Evolutionary conservation across 805 yeast genomes (phyloP).

Genomic region (Ascoidea asiatica): DNA sequence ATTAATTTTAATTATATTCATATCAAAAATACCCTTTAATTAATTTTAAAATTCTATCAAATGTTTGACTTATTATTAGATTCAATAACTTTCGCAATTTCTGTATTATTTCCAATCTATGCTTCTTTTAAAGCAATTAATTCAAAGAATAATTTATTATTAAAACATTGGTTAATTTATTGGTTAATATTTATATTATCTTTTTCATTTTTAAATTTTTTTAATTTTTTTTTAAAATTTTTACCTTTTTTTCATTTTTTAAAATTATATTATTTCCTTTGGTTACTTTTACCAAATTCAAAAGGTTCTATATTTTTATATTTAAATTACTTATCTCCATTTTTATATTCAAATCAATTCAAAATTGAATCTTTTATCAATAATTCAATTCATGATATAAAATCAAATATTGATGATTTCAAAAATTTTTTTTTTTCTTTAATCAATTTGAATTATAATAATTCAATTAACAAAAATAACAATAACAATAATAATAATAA

Average conservation of each 20-base stretch:
- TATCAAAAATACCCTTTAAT: too few relatives aligned
- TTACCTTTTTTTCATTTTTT: conserved; percentile 44
- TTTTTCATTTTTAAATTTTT: conserved; percentile 20
- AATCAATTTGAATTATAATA: conserved; percentile 6
- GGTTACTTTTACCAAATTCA: conserved; percentile 46
- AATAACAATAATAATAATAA: neutral
- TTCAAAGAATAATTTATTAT: conserved; percentile 21
- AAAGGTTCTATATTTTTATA: conserved; percentile 31
- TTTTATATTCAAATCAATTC: conserved; percentile 21
- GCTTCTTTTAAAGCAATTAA: conserved; percentile 49
- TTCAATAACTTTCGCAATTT: conserved; percentile 18
- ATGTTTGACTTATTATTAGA: too few relatives aligned
- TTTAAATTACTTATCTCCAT: conserved; percentile 23
- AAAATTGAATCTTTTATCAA: conserved; percentile 17
- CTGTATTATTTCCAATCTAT: conserved; percentile 42
- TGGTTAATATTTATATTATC: conserved; percentile 47
- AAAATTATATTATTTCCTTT: conserved; percentile 33
- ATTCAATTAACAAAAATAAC: neutral
- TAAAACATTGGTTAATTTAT: conserved; percentile 37
- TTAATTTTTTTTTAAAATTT: conserved; percentile 29
- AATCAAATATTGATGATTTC: conserved; percentile 1
- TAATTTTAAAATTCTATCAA: too few relatives aligned
- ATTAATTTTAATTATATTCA: too few relatives aligned
- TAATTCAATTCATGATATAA: conserved; percentile 4
- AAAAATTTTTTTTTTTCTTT: conserved; percentile 5